Evolutionary conservation across 352 stramenopile species (phyloP), one percentile per base, ranked within the genome.

Genomic region (Phytophthora litchii): DNA sequence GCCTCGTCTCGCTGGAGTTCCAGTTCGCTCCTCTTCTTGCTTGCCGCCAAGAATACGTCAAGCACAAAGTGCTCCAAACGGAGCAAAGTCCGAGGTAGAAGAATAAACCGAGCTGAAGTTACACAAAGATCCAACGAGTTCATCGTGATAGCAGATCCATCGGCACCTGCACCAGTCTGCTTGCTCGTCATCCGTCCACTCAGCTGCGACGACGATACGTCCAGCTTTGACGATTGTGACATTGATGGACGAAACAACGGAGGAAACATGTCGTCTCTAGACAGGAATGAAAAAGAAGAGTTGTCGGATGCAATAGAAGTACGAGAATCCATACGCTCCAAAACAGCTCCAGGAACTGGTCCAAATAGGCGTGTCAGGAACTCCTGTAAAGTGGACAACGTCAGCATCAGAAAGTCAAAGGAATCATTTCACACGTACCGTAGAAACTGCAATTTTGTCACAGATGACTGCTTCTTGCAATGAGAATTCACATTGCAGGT

Each of bases 61-160:
- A 83, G 60, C 3, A 57, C 72, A 35, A 86, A 88, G 34, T 88
- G 74, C 45, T 89, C 79, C 37, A 87, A 46, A 20, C 77, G 75
- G 37, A 89, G 42, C 14, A 85, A 21, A 21, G 79, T 81, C 7
- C 75, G 65, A 5, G 79, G 76, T 11, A 89, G 58, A 23, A 87
- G 40, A 44, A 85, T 75, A 17, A 87, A 60, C 21, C 77, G 73
- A 8, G 66, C 70, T 27, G 79, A 89, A 19, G 72, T 64, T 27
- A 89, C 50, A 23, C 43, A 60, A 9, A 84, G 20, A 5, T 79
- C 60, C 3, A 82, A 41, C 14, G 54, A 67, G 20, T 72, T 70
- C 10, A 27, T 53, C 31, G 45, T 63, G 21, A 63, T 19, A 55
- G 20, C 31, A 54, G 47, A 60, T 63, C 32, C 45, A 40, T 44